A percentile compares a stretch with the other conserved stretches of the same genome.
These are phyloP conservation scores for Dendrocalamus latiflorus DNA, from an alignment of 202 grass and related monocot genomes.

Conservation along the genomic window DNA sequence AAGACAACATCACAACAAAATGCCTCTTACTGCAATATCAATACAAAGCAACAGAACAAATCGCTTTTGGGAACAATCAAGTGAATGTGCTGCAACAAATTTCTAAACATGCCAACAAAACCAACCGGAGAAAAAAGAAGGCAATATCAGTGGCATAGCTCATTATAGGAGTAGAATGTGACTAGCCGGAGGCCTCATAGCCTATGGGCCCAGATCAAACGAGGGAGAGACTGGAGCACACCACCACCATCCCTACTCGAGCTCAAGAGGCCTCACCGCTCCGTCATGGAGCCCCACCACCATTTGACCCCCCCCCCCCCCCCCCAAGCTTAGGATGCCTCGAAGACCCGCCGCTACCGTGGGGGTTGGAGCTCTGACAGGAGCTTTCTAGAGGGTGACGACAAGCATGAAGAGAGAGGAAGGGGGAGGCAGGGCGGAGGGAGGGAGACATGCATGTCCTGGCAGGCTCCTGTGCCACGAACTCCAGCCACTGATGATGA, in stretches of 20 bases:
- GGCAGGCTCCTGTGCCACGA: fast-evolving
- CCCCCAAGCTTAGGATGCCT: neutral
- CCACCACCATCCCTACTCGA: neutral
- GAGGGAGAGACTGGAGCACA: neutral
- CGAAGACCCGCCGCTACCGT: neutral
- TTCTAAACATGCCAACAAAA: neutral
- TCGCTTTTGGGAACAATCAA: neutral
- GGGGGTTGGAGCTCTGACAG: fast-evolving
- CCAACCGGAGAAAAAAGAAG: fast-evolving
- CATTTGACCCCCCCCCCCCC: neutral
- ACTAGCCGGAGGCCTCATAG: neutral
- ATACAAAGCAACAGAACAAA: too few relatives aligned
- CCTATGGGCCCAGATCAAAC: neutral
- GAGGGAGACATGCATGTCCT: too few relatives aligned
- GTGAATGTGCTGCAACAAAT: neutral
- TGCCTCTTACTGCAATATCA: too few relatives aligned
- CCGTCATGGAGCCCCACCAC: neutral
- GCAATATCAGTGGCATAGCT: too few relatives aligned
- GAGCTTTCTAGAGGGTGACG: neutral
- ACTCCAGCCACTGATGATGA: neutral
- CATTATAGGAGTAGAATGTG: neutral
- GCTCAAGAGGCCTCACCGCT: neutral
- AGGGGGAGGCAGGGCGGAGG: too few relatives aligned
- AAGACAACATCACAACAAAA: too few relatives aligned
- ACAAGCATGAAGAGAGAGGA: neutral